Base-by-base conservation (phyloP, 805 yeast species). In the Zygotorulaspora sp. region DNA sequence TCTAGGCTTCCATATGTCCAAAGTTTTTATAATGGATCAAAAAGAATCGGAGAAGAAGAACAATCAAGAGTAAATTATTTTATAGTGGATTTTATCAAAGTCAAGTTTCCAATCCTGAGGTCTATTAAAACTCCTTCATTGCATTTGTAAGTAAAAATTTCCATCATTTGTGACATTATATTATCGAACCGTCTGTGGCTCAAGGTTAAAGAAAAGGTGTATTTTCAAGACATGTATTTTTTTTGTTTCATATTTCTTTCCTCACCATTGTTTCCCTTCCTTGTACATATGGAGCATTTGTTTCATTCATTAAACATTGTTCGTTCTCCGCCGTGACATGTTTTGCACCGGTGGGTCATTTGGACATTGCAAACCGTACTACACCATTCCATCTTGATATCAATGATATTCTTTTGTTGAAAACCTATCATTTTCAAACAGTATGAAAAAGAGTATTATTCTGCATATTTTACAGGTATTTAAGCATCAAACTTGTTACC, bases 71-170 rank as follows among this genome's bases (percentile, higher is more conserved):
- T 32, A 36, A 38, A 30, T 38, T 26, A 38, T 41, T 47, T 44
- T 44, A 39, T 44, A 44, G 48, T 44, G 50, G 48, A 47, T 41
- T 41, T 38, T 41, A 44, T 42, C 40, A 38, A 41, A 43, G 41
- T 41, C 39, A 43, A 35, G 25, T 37, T 28, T 33, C 36, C 39
- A 41, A 43, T 41, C 44, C 44, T 41, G 31, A 28, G 46, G 33
- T 43, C 36, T 43, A 38, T 26, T 43, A 33, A 30, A 36, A 33
- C 20, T 32, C 38, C 35, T 37, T 34, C 27, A 28, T 34, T 38
- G 16, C 31, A 25, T 26, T 26, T 26, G 6, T 26, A 6, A 26
- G 16, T 5, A 6, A 26, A n/a, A n/a, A n/a, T n/a, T n/a, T n/a
- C n/a, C n/a, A n/a, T n/a, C n/a, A n/a, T n/a, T n/a, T n/a, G n/a